Evolutionary conservation across 1,284 basidiomycete genomes (phyloP).

Genomic region (Chalciporus piperatoides): DNA sequence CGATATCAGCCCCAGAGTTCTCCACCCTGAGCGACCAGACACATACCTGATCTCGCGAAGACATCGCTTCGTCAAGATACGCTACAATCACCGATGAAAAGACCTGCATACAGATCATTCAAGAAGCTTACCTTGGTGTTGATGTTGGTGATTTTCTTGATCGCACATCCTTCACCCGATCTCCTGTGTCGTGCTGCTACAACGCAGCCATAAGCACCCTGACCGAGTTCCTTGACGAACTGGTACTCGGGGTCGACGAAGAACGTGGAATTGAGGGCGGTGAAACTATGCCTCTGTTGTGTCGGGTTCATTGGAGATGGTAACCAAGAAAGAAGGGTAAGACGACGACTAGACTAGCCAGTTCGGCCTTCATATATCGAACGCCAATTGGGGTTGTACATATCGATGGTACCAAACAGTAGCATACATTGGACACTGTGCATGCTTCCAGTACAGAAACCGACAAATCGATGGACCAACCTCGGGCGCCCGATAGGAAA

Average conservation of each 20-base stretch:
- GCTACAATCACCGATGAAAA: slow-evolving; percentile 40
- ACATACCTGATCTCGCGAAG: slow-evolving; percentile 86
- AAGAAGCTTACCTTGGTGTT: slow-evolving; percentile 77
- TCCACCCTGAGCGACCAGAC: not conserved
- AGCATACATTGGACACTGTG: slow-evolving; percentile 20
- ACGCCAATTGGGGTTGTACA: slow-evolving; percentile 4
- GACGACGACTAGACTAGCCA: not conserved
- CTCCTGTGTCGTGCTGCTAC: slow-evolving; percentile 81
- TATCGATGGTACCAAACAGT: slow-evolving; percentile 33
- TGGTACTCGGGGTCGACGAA: slow-evolving; percentile 90
- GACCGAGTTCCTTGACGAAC: slow-evolving; percentile 93
- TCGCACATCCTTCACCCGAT: slow-evolving; percentile 87
- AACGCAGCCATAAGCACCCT: slow-evolving; percentile 92
- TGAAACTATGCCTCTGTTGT: slow-evolving; percentile 65
- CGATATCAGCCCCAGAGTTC: slow-evolving; percentile 7
- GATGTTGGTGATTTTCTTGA: slow-evolving; percentile 98
- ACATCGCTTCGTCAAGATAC: slow-evolving; percentile 93
- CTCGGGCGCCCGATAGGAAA: not conserved
- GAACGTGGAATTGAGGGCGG: slow-evolving; percentile 77
- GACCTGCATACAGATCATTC: not conserved
- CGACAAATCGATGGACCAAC: not conserved
- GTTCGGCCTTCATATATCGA: not conserved
- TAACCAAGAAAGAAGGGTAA: slow-evolving; percentile 4
- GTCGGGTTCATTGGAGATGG: slow-evolving; percentile 11
- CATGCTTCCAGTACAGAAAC: too few relatives aligned